These are phyloP conservation scores for Colletotrichum sp. DNA, from an alignment of 2,329 filamentous ascomycete species.

Conservation along the genomic window DNA sequence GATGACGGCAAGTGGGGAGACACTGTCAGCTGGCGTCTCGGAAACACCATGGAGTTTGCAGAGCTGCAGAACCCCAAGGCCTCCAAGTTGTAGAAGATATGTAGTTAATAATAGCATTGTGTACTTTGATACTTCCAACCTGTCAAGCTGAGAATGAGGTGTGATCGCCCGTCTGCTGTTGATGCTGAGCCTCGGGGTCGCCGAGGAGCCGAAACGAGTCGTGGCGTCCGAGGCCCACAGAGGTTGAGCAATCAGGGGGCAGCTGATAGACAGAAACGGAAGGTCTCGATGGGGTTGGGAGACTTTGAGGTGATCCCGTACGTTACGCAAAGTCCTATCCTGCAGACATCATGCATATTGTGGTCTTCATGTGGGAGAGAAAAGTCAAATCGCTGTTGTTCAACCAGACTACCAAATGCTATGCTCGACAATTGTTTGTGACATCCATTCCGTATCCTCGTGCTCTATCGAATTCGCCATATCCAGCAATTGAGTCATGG, in stretches of 20 bases:
- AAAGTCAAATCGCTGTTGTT: not conserved
- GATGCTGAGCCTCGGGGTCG: not conserved
- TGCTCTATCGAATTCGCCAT: conserved; percentile 52
- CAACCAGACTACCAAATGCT: conserved; percentile 38
- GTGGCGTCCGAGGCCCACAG: not conserved
- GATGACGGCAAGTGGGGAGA: conserved; percentile 30
- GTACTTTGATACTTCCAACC: not conserved
- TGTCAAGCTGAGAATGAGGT: not conserved
- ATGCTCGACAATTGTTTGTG: conserved; percentile 49
- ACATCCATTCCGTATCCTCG: conserved; percentile 50
- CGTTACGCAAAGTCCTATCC: not conserved
- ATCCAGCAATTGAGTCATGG: conserved; percentile 50
- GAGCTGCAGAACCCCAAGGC: conserved; percentile 16
- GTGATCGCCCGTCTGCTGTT: not conserved
- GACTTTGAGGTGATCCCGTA: not conserved
- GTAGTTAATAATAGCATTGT: not conserved
- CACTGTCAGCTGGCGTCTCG: conserved; percentile 43
- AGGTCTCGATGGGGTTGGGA: not conserved
- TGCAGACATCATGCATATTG: not conserved
- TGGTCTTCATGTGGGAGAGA: not conserved
- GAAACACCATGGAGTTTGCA: conserved; percentile 29
- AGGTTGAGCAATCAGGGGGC: not conserved
- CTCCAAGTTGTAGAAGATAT: not conserved
- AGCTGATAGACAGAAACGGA: not conserved
- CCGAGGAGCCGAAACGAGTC: not conserved